Conservation (phyloP, 768 basidiomycete species). For the Kwoniella pini region DNA sequence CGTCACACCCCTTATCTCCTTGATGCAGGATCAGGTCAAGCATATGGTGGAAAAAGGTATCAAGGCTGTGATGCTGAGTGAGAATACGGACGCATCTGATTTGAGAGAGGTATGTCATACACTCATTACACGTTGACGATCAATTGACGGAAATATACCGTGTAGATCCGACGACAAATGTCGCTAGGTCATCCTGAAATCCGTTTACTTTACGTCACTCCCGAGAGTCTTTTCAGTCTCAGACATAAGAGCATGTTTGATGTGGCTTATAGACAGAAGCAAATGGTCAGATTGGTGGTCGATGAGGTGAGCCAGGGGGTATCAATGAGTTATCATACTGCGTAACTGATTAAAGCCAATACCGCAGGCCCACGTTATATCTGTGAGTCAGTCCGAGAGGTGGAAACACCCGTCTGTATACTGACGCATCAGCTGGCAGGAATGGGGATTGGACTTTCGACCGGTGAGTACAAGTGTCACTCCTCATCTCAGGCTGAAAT, state of each 20-base stretch:
- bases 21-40: constrained; percentile 53
- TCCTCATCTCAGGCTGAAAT: neutral
- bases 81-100: constrained; percentile 31
- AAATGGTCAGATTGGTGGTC: constrained; percentile 52
- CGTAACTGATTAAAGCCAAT: neutral
- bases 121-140: neutral
- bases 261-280: constrained; percentile 42
- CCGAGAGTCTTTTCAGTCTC: constrained; percentile 44
- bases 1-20: constrained; percentile 49
- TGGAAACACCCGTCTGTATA: no score
- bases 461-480: constrained; percentile 20
- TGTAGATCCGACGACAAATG: constrained; percentile 45
- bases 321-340: neutral
- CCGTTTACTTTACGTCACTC: constrained; percentile 51
- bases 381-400: constrained; percentile 40
- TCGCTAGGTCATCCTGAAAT: constrained; percentile 47
- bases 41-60: constrained; percentile 35
- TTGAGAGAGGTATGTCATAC: constrained; percentile 29
- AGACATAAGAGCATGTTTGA: constrained; percentile 31
- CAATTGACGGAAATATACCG: neutral
- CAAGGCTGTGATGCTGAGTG: constrained; percentile 43
- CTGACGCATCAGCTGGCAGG: constrained; percentile 21
- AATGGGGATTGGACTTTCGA: constrained; percentile 53
- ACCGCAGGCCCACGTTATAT: constrained; percentile 54
- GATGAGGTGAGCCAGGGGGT: constrained; percentile 46